phyloP scores from a whole-genome alignment of 1,139 yeast species.

The Protomyces gravidus region DNA sequence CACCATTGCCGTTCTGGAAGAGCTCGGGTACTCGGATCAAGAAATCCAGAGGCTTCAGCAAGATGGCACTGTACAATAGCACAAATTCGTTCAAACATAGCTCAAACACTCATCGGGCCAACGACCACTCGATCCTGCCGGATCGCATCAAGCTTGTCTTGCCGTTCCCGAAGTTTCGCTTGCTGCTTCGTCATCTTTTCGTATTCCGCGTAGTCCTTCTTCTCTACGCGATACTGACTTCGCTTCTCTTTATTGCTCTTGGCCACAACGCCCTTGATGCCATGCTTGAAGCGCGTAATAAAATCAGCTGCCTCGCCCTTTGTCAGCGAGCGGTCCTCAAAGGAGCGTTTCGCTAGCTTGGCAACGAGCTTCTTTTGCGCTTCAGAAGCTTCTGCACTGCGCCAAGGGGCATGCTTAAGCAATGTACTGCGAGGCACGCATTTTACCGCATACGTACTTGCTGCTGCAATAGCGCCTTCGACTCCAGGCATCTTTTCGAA shows the following conservation, averaged over 20 bases:
- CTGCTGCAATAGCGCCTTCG: conserved; percentile 35
- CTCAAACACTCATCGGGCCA: conserved; percentile 12
- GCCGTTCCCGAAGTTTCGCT: conserved; percentile 18
- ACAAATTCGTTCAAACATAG: too few species aligned
- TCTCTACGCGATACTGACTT: conserved; percentile 4
- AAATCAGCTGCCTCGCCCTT: conserved; percentile 31
- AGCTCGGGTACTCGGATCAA: conserved; percentile 8
- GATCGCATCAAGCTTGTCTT: conserved; percentile 7
- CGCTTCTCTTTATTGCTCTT: conserved; percentile 6
- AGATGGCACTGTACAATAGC: conserved; percentile 9
- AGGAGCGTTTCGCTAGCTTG: conserved; percentile 11
- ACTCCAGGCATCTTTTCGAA: conserved; percentile 32
- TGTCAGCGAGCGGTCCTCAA: conserved; percentile 14
- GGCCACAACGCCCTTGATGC: conserved; percentile 22
- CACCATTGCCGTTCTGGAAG: conserved; percentile 33
- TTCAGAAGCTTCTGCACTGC: conserved; percentile 33
- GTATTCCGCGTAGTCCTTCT: neutral
- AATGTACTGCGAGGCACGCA: conserved; percentile 31
- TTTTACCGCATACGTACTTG: conserved; percentile 34
- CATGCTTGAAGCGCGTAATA: conserved; percentile 29
- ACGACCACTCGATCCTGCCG: conserved; percentile 2
- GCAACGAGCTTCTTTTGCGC: conserved; percentile 31
- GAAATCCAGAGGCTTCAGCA: conserved; percentile 2
- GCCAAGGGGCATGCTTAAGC: conserved; percentile 36
- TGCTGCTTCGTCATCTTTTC: conserved; percentile 1